Conservation (phyloP, 805 yeast genomes). For the Wickerhamomyces sydowiorum region DNA sequence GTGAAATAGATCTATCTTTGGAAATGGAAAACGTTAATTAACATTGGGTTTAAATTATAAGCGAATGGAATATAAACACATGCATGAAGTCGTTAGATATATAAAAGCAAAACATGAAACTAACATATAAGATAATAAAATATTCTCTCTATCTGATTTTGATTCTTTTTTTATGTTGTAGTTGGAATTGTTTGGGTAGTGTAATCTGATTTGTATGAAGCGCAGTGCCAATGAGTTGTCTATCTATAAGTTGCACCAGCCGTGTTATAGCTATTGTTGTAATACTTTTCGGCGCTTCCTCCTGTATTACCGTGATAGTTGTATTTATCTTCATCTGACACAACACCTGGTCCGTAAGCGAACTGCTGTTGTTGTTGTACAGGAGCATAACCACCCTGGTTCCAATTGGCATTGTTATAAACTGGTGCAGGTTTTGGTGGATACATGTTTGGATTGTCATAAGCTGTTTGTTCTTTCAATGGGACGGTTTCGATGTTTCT, state of each 20-base stretch:
- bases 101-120: too few species aligned
- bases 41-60: background rate
- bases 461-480: constrained; percentile 6
- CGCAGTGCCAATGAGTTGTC: background rate
- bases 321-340: constrained; percentile 8
- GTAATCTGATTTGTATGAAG: too few species aligned
- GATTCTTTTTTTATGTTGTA: too few species aligned
- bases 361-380: constrained; percentile 3
- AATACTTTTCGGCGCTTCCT: too few species aligned
- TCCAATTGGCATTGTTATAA: constrained; percentile 3
- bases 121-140: background rate
- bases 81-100: too few species aligned
- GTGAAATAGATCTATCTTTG: constrained; percentile 9
- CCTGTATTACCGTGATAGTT: background rate
- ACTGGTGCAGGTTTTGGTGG: constrained; percentile 7
- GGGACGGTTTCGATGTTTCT: constrained; percentile 7
- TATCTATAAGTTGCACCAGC: background rate
- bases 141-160: too few species aligned
- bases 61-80: background rate
- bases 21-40: background rate
- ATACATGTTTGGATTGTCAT: constrained; percentile 17
- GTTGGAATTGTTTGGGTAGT: too few species aligned
- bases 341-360: constrained; percentile 13
- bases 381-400: constrained; percentile 1
- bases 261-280: background rate